Evolutionary conservation across 176 grass and related monocot genomes (phyloP).

Genomic region (Rhynchospora tenuis): DNA sequence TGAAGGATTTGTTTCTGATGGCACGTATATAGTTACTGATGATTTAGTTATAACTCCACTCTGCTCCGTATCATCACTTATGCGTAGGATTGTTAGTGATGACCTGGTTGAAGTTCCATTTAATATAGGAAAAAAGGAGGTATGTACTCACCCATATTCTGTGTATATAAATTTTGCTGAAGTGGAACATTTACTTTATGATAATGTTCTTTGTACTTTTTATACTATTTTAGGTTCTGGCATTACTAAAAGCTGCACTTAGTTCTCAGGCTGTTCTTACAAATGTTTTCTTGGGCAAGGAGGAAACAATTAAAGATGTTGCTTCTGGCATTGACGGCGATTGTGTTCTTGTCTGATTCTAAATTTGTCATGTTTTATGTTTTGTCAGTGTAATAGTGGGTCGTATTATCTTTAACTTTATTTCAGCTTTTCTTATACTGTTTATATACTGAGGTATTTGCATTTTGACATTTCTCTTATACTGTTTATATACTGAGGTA

Average conservation of each 20-base stretch:
- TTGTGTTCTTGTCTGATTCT: not conserved
- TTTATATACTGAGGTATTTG: too few species aligned
- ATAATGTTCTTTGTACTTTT: not conserved
- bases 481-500: not conserved
- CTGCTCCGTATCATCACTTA: slow-evolving; percentile 5
- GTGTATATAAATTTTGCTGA: not conserved
- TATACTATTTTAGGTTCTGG: not conserved
- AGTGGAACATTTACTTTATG: not conserved
- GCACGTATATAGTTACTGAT: slow-evolving; percentile 11
- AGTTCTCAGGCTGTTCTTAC: slow-evolving; percentile 13
- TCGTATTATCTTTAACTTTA: not conserved
- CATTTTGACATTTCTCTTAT: not conserved
- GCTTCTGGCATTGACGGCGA: not conserved
- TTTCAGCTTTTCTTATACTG: not conserved
- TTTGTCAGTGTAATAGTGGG: not conserved
- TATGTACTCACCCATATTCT: not conserved
- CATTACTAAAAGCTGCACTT: slow-evolving; percentile 1
- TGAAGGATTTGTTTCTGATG: slow-evolving; percentile 10
- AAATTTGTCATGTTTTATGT: not conserved
- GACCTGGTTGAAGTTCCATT: not conserved
- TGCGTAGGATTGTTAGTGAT: not conserved
- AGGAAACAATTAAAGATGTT: not conserved
- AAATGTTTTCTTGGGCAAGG: not conserved
- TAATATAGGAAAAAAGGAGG: slow-evolving; percentile 24
- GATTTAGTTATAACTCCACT: slow-evolving; percentile 19